These are phyloP conservation scores for Colletotrichum cuscutae DNA, from an alignment of 2,329 filamentous ascomycete species.

Conservation along the genomic window DNA sequence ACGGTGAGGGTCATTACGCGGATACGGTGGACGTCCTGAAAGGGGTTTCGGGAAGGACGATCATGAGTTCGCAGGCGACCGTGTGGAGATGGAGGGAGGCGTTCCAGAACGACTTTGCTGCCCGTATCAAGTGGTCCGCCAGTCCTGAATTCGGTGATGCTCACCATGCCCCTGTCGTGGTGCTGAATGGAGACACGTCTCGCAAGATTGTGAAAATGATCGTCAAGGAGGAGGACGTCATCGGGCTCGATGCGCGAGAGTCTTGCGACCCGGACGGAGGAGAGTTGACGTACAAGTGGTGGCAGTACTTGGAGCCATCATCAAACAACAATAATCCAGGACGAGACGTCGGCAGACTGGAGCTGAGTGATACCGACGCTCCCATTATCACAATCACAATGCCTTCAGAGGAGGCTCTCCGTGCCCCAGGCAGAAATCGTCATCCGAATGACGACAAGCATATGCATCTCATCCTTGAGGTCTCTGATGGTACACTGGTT, in stretches of 20 bases:
- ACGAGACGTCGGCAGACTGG: slow-evolving; percentile 2
- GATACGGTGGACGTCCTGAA: slow-evolving; percentile 47
- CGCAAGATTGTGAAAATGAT: slow-evolving; percentile 33
- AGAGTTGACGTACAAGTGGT: slow-evolving; percentile 35
- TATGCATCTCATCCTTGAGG: slow-evolving; percentile 22
- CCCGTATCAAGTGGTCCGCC: slow-evolving; percentile 35
- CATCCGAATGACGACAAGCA: slow-evolving; percentile 22
- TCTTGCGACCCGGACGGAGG: slow-evolving; percentile 36
- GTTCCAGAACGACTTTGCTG: slow-evolving; percentile 56
- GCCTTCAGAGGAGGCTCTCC: slow-evolving; percentile 1
- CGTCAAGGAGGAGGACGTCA: slow-evolving; percentile 22
- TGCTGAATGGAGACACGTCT: slow-evolving; percentile 37
- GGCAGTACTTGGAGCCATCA: slow-evolving; percentile 32
- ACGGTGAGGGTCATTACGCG: slow-evolving; percentile 39
- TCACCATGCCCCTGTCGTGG: slow-evolving; percentile 33
- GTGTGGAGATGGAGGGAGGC: slow-evolving; percentile 65
- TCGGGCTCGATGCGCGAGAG: slow-evolving; percentile 31
- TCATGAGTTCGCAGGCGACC: slow-evolving; percentile 55
- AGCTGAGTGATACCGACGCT: background rate
- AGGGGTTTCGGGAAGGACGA: slow-evolving; percentile 44
- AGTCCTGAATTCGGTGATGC: background rate
- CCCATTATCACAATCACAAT: slow-evolving; percentile 17
- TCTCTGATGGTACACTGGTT: slow-evolving; percentile 6
- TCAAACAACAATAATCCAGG: slow-evolving; percentile 25
- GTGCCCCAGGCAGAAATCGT: background rate